Evolutionary conservation across 768 basidiomycete genomes (phyloP).

Genomic region (Boletellus ananas): DNA sequence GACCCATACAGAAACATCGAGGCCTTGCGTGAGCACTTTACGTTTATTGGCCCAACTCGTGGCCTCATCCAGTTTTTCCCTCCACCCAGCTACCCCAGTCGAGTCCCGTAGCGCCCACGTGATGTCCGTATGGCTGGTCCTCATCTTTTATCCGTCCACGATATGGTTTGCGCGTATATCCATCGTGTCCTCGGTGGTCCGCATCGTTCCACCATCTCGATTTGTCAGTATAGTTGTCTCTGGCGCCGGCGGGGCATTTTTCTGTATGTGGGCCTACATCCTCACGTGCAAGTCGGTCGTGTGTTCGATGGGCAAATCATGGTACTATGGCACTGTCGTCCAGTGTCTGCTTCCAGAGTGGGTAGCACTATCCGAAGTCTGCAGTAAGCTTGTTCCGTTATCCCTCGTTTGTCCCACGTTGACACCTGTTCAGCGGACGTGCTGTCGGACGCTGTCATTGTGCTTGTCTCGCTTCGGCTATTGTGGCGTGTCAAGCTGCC

Average conservation of each 20-base stretch:
- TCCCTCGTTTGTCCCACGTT: neutral
- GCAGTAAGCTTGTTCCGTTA: conserved; percentile 36
- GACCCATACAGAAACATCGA: conserved; percentile 5
- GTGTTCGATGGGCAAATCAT: conserved; percentile 36
- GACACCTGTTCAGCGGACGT: conserved; percentile 39
- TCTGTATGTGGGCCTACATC: conserved; percentile 19
- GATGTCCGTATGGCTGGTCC: conserved; percentile 17
- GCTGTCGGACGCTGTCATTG: conserved; percentile 43
- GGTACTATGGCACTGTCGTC: conserved; percentile 36
- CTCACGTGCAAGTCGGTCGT: conserved; percentile 32
- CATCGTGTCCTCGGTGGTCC: conserved; percentile 22
- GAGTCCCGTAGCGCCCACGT: conserved; percentile 17
- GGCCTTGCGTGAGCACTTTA: conserved; percentile 11
- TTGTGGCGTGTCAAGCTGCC: conserved; percentile 42
- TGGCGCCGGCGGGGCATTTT: conserved; percentile 6
- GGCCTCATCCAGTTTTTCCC: conserved; percentile 8
- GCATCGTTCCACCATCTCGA: conserved; percentile 19
- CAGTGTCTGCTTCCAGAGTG: conserved; percentile 45
- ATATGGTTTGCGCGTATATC: conserved; percentile 30
- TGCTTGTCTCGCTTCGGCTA: conserved; percentile 44
- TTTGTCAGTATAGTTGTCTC: neutral
- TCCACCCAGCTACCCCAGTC: conserved; percentile 19
- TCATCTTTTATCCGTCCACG: conserved; percentile 19
- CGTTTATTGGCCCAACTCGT: neutral
- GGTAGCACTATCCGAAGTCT: conserved; percentile 49